Percentiles rank a stretch among this genome's conserved stretches.
Evolutionary conservation across 306 rosid genomes (phyloP).

Genomic region (Lupinus albus): DNA sequence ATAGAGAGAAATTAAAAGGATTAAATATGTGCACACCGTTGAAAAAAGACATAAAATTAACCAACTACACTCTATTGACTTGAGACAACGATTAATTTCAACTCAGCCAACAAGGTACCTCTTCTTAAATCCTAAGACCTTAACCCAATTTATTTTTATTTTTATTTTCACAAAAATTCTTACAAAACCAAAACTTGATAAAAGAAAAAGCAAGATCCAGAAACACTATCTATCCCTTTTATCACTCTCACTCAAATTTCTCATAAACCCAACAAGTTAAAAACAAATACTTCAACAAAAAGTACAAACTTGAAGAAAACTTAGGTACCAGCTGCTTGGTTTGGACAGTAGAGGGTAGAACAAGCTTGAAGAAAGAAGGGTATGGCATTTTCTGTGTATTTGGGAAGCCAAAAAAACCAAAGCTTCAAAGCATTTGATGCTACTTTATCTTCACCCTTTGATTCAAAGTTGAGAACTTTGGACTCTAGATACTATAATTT

Average conservation of each 20-base stretch:
- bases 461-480: constrained; percentile 45
- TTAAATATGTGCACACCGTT: constrained; percentile 1
- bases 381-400: constrained; percentile 57
- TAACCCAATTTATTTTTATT: background rate
- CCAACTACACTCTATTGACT: constrained; percentile 30
- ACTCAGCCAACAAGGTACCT: constrained; percentile 6
- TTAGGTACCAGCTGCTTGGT: constrained; percentile 73
- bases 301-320: constrained; percentile 35
- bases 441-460: constrained; percentile 17
- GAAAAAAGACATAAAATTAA: constrained; percentile 8
- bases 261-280: constrained; percentile 28
- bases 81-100: constrained; percentile 23
- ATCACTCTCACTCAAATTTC: constrained; percentile 35
- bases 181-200: constrained; percentile 29
- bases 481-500: constrained; percentile 3
- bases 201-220: constrained; percentile 19
- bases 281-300: background rate
- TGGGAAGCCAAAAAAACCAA: constrained; percentile 29
- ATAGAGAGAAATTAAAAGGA: constrained; percentile 19
- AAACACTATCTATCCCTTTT: constrained; percentile 10
- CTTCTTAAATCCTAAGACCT: constrained; percentile 25
- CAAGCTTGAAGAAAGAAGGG: constrained; percentile 83
- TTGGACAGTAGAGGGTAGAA: constrained; percentile 71
- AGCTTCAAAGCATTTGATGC: constrained; percentile 42
- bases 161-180: no score